phyloP scores from a whole-genome alignment of 225 moss, liverwort and hornwort genomes.

The Pseudoscleropodium purum region DNA sequence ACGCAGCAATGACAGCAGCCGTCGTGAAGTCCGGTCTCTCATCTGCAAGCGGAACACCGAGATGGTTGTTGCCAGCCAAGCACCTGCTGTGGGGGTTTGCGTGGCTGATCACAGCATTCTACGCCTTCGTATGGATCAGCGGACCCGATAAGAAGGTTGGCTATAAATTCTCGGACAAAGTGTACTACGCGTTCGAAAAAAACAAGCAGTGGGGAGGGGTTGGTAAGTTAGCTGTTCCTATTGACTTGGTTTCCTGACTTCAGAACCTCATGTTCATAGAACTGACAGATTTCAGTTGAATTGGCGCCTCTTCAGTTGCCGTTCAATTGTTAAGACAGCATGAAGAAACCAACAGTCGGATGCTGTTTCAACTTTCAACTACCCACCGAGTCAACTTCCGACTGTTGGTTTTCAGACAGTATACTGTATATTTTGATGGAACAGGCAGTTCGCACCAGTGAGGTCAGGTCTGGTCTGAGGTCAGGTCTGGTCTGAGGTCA shows the following conservation, averaged over 20 bases:
- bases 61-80: not conserved
- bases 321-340: not conserved
- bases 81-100: conserved; percentile 1
- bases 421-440: not conserved
- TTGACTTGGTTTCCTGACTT: not conserved
- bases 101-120: not conserved
- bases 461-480: not conserved
- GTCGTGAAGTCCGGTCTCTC: not conserved
- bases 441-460: too few species aligned
- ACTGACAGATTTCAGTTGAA: not conserved
- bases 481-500: too few species aligned
- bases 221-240: not conserved
- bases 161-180: not conserved
- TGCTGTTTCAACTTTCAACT: not conserved
- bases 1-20: not conserved
- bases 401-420: not conserved
- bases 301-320: not conserved
- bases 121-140: conserved; percentile 7
- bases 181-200: not conserved
- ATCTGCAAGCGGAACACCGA: not conserved
- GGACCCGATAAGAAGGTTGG: not conserved
- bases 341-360: not conserved
- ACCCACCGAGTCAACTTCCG: not conserved
- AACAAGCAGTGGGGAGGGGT: conserved; percentile 12
- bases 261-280: not conserved